Conservation (phyloP, 2,329 filamentous ascomycete species). For the Colletotrichum gloeosporioides region DNA sequence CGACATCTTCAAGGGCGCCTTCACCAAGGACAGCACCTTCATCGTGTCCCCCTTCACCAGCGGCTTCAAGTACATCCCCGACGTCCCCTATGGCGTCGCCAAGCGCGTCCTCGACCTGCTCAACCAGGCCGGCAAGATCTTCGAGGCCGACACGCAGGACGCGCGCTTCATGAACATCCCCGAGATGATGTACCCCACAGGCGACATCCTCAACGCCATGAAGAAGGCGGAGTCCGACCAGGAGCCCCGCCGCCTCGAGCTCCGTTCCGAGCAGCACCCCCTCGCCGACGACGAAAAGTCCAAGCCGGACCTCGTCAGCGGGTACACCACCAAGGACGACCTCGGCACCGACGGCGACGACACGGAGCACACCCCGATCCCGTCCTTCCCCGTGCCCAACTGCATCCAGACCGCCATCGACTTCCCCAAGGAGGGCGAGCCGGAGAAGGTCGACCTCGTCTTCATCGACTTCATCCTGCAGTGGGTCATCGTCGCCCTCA, state of each 20-base stretch:
- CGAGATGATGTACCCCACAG: slow-evolving; percentile 41
- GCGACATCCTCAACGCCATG: slow-evolving; percentile 18
- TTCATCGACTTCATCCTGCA: slow-evolving; percentile 92
- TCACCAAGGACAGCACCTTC: slow-evolving; percentile 86
- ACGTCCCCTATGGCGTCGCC: slow-evolving; percentile 81
- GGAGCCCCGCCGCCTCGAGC: slow-evolving; percentile 33
- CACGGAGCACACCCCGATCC: slow-evolving; percentile 77
- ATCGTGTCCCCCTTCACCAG: slow-evolving; percentile 89
- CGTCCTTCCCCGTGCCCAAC: slow-evolving; percentile 82
- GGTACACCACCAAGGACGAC: slow-evolving; percentile 91
- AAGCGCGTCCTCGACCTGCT: slow-evolving; percentile 68
- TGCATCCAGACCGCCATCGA: slow-evolving; percentile 74
- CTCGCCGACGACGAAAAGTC: slow-evolving; percentile 31
- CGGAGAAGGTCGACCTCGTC: slow-evolving; percentile 82
- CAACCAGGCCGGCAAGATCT: slow-evolving; percentile 59
- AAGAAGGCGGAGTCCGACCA: slow-evolving; percentile 23
- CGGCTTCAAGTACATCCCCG: slow-evolving; percentile 75
- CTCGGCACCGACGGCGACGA: slow-evolving; percentile 87
- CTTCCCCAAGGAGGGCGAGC: slow-evolving; percentile 62
- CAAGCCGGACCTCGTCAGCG: slow-evolving; percentile 57
- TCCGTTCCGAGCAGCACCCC: slow-evolving; percentile 35
- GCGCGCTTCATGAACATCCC: slow-evolving; percentile 55
- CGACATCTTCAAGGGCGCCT: slow-evolving; percentile 91
- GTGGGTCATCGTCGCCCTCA: slow-evolving; percentile 79
- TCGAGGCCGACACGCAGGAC: slow-evolving; percentile 41